Percentiles rank a stretch among this genome's conserved stretches.
Conservation (phyloP, 768 basidiomycete genomes). For the Leccinellum albellum region DNA sequence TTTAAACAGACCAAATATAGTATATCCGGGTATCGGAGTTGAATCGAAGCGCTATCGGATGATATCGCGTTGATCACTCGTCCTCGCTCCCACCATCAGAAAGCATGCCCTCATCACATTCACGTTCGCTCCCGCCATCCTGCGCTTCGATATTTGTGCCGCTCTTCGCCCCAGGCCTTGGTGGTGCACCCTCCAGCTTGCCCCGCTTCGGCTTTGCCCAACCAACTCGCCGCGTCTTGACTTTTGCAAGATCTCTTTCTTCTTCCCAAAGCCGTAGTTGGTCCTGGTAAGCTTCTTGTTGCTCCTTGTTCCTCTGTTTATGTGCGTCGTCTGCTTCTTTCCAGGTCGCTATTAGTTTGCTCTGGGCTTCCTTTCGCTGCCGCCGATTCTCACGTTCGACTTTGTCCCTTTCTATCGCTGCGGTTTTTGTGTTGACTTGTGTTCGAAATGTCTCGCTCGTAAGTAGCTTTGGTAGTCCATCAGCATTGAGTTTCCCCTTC, state of each 20-base stretch:
- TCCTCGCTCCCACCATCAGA: not conserved
- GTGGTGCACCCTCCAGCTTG: not conserved
- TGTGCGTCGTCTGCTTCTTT: conserved; percentile 12
- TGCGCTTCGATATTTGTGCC: not conserved
- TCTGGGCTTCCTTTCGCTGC: not conserved
- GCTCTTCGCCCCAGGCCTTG: not conserved
- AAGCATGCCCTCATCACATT: not conserved
- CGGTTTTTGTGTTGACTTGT: conserved; percentile 1
- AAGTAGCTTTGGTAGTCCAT: conserved; percentile 22
- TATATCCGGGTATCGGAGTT: not conserved
- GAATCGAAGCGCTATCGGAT: not conserved
- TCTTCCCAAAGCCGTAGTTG: not conserved
- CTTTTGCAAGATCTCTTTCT: not conserved
- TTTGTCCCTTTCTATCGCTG: not conserved
- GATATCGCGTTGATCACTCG: not conserved
- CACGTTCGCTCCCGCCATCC: not conserved
- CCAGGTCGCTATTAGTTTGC: conserved; percentile 14
- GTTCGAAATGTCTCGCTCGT: conserved; percentile 15
- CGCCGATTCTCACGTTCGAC: not conserved
- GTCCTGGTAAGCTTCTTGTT: not conserved
- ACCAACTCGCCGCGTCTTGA: not conserved
- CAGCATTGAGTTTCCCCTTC: conserved; percentile 6
- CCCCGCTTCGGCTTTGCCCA: not conserved
- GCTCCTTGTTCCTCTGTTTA: not conserved
- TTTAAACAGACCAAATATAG: not conserved